Evolutionary conservation across 345 rosid genomes (phyloP), one percentile per base, ranked within the genome.

Genomic region (Sapria himalayana): DNA sequence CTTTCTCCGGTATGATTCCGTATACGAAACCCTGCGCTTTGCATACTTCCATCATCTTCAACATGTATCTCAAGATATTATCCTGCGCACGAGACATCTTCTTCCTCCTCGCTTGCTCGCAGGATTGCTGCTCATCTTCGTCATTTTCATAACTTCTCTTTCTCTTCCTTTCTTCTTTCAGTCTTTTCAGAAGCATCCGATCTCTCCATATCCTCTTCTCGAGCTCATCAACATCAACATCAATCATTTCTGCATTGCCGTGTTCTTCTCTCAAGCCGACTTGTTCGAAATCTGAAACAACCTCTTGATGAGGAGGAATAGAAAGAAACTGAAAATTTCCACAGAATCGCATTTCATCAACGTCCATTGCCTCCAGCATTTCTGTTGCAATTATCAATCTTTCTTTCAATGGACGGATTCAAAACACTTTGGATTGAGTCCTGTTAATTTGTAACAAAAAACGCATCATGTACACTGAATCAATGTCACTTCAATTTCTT

Each of bases 41-140:
- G 51, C 92, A 78, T 39, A 74, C 92, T 44, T 78, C 92, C 92
- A 78, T 78, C 91, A 78, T 78, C 49, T 74, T 78, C 62, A 78
- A 59, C 91, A 78, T 79, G 27, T 79, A 79, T 39, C 75, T 79
- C 58, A 79, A 51, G 39, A 79, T 79, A 33, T 78, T 81, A 47
- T 79, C 92, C 46, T 79, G 92, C 2, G 92, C 85, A 34, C 92
- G 67, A 0, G 92, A 75, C 92, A 79, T 79, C 61, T 79, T 79
- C 66, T 79, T 79, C 72, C 92, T 75, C 20, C 85, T 58, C 0
- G 85, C 92, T 56, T 79, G 92, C 49, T 79, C 92, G 46, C 68
- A 81, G 2, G 81, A 70, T 33, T 76, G 85, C 3, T 73, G 65
- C 48, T 68, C 76, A 59, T 71, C 76, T 0, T n/a, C n/a, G n/a